Base-by-base conservation (phyloP, 441 rosid species). In the Gossypium davidsonii region DNA sequence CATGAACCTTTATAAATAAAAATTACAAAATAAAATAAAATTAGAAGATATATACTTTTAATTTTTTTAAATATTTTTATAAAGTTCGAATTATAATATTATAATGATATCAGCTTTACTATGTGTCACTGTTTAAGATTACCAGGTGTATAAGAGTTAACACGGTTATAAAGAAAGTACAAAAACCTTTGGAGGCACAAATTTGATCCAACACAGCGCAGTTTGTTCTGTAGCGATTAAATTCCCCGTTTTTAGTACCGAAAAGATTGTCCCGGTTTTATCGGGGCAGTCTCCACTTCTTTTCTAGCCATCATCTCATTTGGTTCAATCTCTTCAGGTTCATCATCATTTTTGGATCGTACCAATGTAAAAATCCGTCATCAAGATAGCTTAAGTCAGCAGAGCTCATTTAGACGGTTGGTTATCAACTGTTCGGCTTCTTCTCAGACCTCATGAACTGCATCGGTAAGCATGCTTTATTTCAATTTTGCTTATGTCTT, bases 241-340 rank as follows among this genome's bases (percentile, higher is more conserved):
- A 61, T 12, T 72, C 77, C 65, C 21, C 3, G n/a, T 42, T 65
- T 51, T 34, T 61, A 26, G 4, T 3, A 26, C 4, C 3, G 31
- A 26, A 26, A 26, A 26, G 4, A 26, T 0, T 26, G 31, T 26
- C 61, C 21, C 4, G 11, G 34, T 65, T 51, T 63, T 34, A 57
- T 31, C 60, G 88, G 90, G 96, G 87, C 92, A 52, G 72, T 81
- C 73, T 77, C 85, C 3, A 23, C 79, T 48, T 82, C 84, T 18
- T 73, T 76, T 26, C 58, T 78, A 48, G 84, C 85, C 17, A 28
- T 77, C 74, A 37, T 80, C 18, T 76, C 87, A 46, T 59, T 77
- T 60, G 80, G 75, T 4, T 59, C 77, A 20, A 57, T 73, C 69
- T 71, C 70, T 57, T 31, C 57, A 3, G 12, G 15, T 37, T 56